Conservation (phyloP, 2,329 filamentous ascomycete genomes). For the Fusarium redolens region DNA sequence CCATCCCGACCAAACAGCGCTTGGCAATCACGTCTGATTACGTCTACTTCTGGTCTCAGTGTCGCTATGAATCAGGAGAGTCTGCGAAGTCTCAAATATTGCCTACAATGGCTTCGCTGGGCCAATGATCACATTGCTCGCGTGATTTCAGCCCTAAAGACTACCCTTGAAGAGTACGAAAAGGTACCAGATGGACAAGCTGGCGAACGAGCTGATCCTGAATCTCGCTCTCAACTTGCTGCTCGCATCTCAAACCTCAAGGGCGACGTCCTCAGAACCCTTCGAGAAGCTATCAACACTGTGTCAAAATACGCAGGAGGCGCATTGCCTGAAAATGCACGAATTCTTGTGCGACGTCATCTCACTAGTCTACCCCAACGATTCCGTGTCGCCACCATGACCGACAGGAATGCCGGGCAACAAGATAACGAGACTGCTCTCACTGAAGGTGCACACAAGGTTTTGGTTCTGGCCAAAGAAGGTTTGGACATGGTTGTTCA, state of each 20-base stretch:
- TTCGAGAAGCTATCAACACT: conserved; percentile 84
- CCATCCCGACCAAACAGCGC: conserved; percentile 50
- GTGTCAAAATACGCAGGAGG: conserved; percentile 94
- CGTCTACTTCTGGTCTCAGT: conserved; percentile 90
- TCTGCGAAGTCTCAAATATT: conserved; percentile 84
- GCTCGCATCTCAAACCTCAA: conserved; percentile 75
- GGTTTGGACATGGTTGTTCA: conserved; percentile 95
- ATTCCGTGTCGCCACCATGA: conserved; percentile 77
- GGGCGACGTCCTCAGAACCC: conserved; percentile 78
- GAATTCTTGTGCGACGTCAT: conserved; percentile 83
- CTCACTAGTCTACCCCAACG: conserved; percentile 86
- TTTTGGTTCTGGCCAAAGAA: conserved; percentile 87
- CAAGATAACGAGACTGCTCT: conserved; percentile 53
- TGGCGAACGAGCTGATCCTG: conserved; percentile 5
- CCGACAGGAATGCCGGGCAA: conserved; percentile 41
- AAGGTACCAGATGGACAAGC: conserved; percentile 39
- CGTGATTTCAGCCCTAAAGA: conserved; percentile 78
- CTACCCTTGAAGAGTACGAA: conserved; percentile 85
- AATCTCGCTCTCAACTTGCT: conserved; percentile 58
- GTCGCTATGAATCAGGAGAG: conserved; percentile 93
- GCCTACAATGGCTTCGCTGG: conserved; percentile 81
- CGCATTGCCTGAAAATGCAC: conserved; percentile 88
- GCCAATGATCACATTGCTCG: conserved; percentile 84
- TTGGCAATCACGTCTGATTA: conserved; percentile 87
- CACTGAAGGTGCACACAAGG: conserved; percentile 74